Evolutionary conservation across 345 rosid genomes (phyloP).

Genomic region (Triadica sebifera): DNA sequence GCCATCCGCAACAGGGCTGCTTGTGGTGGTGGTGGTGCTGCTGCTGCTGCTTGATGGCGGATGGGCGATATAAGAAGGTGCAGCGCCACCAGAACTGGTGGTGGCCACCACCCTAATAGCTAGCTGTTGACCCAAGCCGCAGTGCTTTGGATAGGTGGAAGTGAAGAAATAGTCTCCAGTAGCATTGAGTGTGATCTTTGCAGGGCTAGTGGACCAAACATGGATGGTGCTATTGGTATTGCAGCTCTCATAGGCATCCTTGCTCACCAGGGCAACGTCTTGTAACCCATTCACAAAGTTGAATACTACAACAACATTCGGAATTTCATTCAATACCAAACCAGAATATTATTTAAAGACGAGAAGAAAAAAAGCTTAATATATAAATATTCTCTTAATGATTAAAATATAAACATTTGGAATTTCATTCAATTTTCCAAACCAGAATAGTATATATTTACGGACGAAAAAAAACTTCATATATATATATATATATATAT

Average conservation of each 20-base stretch:
- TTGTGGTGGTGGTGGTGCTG: no score
- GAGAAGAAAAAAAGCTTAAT: no score
- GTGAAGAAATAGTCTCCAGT: conserved; percentile 13
- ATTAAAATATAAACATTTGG: no score
- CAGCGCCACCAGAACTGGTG: neutral
- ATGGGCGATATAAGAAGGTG: neutral
- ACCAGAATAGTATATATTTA: no score
- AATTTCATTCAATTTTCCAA: no score
- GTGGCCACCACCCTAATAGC: conserved; percentile 2
- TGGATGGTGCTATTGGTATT: conserved; percentile 5
- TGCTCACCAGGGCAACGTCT: conserved; percentile 9
- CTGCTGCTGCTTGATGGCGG: conserved; percentile 6
- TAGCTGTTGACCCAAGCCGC: conserved; percentile 8
- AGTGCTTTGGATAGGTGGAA: conserved; percentile 11
- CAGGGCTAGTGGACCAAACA: conserved; percentile 4
- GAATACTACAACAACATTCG: conserved; percentile 1
- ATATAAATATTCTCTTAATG: no score
- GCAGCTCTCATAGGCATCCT: conserved; percentile 5
- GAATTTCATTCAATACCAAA: neutral
- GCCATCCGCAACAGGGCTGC: neutral
- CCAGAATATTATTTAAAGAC: no score
- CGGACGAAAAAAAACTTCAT: no score
- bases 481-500: no score
- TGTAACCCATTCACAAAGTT: conserved; percentile 11
- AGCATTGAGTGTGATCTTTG: neutral